phyloP scores from a whole-genome alignment of 495 filamentous ascomycete genomes.

The Daldinia grandis region DNA sequence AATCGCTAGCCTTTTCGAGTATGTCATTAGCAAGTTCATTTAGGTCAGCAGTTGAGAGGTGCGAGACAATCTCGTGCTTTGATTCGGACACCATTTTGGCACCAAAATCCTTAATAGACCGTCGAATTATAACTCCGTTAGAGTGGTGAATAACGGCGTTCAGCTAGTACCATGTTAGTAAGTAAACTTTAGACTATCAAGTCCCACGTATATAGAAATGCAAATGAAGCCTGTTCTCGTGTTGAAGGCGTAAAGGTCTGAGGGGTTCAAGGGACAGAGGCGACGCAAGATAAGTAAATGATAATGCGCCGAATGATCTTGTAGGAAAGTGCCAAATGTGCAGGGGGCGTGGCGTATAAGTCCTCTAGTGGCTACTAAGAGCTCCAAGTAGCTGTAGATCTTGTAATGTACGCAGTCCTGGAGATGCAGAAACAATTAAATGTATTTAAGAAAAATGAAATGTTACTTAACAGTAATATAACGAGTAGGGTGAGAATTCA shows the following conservation, averaged over 20 bases:
- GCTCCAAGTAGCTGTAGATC: background rate
- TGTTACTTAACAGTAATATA: background rate
- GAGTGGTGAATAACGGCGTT: slow-evolving; percentile 59
- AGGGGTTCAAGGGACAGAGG: background rate
- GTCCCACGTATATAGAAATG: background rate
- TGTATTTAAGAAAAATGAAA: background rate
- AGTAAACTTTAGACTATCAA: background rate
- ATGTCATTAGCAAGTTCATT: slow-evolving; percentile 53
- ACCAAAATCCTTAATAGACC: slow-evolving; percentile 56
- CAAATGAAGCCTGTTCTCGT: background rate
- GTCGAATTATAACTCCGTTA: slow-evolving; percentile 47
- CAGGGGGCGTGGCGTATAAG: background rate
- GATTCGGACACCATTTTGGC: slow-evolving; percentile 54
- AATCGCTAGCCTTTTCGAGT: slow-evolving; percentile 53
- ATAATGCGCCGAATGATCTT: background rate
- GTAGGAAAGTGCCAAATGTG: background rate
- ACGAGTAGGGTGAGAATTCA: background rate
- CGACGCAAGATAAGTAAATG: background rate
- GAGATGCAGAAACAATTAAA: background rate
- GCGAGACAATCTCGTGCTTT: slow-evolving; percentile 50
- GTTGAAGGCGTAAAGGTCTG: background rate
- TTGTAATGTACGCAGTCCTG: background rate
- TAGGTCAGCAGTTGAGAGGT: slow-evolving; percentile 47
- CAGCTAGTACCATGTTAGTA: slow-evolving; percentile 44
- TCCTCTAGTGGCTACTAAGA: background rate